These are phyloP conservation scores for Lepiota subincarnata DNA, from an alignment of 768 basidiomycete species.

Conservation along the genomic window DNA sequence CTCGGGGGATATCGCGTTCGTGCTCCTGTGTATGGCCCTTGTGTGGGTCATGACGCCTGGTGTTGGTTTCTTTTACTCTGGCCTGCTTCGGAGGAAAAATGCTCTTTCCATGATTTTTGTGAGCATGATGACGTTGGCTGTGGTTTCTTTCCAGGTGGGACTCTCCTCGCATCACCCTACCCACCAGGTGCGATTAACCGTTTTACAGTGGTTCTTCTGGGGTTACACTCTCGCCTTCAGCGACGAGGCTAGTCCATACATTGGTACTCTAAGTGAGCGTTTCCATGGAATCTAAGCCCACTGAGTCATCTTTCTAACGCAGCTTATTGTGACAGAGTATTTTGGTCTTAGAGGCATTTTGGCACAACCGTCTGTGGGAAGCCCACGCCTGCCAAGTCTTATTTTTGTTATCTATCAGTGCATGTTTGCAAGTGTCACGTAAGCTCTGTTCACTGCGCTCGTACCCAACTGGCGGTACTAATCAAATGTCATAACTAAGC, in stretches of 20 bases:
- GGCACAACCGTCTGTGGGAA: conserved; percentile 70
- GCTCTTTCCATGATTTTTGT: conserved; percentile 84
- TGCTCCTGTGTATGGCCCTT: conserved; percentile 69
- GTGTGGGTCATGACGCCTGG: conserved; percentile 86
- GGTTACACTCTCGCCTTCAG: conserved; percentile 91
- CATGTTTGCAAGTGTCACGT: conserved; percentile 91
- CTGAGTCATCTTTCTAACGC: neutral
- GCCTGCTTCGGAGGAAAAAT: conserved; percentile 88
- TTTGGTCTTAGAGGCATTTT: conserved; percentile 82
- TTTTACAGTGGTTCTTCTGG: conserved; percentile 90
- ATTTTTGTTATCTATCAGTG: conserved; percentile 83
- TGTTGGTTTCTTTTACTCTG: conserved; percentile 88
- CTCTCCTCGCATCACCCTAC: neutral
- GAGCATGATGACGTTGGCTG: conserved; percentile 66
- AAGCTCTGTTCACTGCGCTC: conserved; percentile 21
- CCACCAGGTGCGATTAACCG: conserved; percentile 7
- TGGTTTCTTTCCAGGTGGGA: conserved; percentile 83
- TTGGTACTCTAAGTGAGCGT: conserved; percentile 75
- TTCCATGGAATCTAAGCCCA: neutral
- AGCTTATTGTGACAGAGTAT: conserved; percentile 44
- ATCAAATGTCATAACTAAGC: conserved; percentile 33
- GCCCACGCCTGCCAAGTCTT: conserved; percentile 63
- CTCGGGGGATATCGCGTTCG: conserved; percentile 50
- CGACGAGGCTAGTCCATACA: conserved; percentile 66
- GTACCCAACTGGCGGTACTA: neutral